Conservation (phyloP, 169 alveolate species). For the Ichthyophthirius multifiliis region DNA sequence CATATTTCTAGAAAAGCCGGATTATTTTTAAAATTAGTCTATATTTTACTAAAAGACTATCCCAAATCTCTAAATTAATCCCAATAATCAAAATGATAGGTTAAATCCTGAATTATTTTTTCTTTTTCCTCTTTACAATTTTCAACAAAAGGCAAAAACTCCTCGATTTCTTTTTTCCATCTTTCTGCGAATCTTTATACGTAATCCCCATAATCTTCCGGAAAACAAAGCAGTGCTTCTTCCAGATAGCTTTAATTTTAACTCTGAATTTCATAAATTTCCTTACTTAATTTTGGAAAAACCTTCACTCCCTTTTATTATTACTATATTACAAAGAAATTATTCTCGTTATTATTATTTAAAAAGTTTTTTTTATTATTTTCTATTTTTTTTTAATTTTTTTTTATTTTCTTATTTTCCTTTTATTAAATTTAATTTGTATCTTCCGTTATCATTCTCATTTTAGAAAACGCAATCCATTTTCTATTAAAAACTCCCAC, state of each 20-base stretch:
- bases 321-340: too few relatives aligned
- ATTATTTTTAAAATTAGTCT: constrained; percentile 18
- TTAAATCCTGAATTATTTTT: constrained; percentile 22
- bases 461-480: constrained; percentile 29
- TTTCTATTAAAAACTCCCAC: constrained; percentile 15
- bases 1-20: constrained; percentile 54
- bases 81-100: constrained; percentile 48
- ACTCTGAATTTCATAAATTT: constrained; percentile 45
- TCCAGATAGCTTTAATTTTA: constrained; percentile 50
- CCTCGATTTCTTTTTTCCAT: constrained; percentile 39
- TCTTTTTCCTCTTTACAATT: constrained; percentile 53
- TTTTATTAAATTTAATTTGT: constrained; percentile 43
- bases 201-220: constrained; percentile 57
- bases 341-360: too few relatives aligned
- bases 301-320: constrained; percentile 48
- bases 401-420: constrained; percentile 56
- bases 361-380: too few relatives aligned
- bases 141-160: constrained; percentile 33
- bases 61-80: constrained; percentile 43
- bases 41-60: constrained; percentile 16
- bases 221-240: constrained; percentile 43
- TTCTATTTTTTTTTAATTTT: too few relatives aligned
- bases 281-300: constrained; percentile 50
- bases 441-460: constrained; percentile 1
- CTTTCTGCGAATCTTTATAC: constrained; percentile 24